Percentiles rank a stretch among this genome's conserved stretches.
phyloP scores from a whole-genome alignment of 1,139 yeast species.

The Geotrichum aggregatum region DNA sequence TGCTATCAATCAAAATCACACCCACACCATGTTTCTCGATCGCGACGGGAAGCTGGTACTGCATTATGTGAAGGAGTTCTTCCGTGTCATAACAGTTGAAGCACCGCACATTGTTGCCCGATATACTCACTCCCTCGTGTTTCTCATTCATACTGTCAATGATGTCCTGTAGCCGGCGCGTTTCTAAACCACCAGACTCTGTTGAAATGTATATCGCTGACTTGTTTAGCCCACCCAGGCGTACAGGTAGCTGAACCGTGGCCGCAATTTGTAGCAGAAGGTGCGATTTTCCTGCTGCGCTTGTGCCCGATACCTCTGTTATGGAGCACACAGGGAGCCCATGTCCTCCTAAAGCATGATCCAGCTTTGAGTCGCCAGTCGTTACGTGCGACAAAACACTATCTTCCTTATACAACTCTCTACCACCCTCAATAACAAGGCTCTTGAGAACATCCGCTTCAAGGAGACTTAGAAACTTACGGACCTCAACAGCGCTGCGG shows the following conservation, averaged over 20 bases:
- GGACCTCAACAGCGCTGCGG: slow-evolving; percentile 48
- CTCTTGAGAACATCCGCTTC: slow-evolving; percentile 15
- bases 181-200: slow-evolving; percentile 61
- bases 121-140: slow-evolving; percentile 20
- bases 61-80: slow-evolving; percentile 67
- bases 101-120: slow-evolving; percentile 53
- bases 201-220: slow-evolving; percentile 68
- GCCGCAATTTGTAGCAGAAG: slow-evolving; percentile 60
- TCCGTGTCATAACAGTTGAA: slow-evolving; percentile 67
- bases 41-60: slow-evolving; percentile 64
- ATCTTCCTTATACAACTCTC: neutral
- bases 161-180: slow-evolving; percentile 50
- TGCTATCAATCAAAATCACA: slow-evolving; percentile 68
- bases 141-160: slow-evolving; percentile 33
- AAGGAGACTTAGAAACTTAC: slow-evolving; percentile 40
- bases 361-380: slow-evolving; percentile 11
- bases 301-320: slow-evolving; percentile 79
- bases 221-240: slow-evolving; percentile 46
- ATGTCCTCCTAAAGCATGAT: slow-evolving; percentile 21
- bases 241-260: slow-evolving; percentile 50
- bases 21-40: slow-evolving; percentile 45
- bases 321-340: slow-evolving; percentile 65
- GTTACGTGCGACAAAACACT: neutral
- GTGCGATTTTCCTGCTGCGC: slow-evolving; percentile 84
- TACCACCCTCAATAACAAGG: slow-evolving; percentile 6